Evolutionary conservation across 805 yeast genomes (phyloP), one percentile per base, ranked within the genome.

Genomic region (Vanderwaltozyma polyspora): DNA sequence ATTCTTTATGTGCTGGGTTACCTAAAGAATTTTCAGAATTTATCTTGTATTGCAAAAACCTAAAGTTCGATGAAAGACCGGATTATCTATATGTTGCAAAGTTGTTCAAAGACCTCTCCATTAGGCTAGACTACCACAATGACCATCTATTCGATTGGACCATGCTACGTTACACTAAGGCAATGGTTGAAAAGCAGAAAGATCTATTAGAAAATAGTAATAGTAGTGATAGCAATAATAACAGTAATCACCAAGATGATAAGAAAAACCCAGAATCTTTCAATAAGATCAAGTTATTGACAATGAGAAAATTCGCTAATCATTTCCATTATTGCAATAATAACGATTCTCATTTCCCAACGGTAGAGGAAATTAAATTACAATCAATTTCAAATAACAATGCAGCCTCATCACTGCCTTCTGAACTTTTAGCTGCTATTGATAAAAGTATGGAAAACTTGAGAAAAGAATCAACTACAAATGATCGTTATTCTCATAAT

Each of bases 61-160:
- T 89, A 50, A 72, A 95, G 43, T 89, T 91, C 52, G 97, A 89
- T 52, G 97, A 91, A 59, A 85, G 85, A 57, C 98, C 98, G 9
- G 97, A 89, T 62, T 89, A 91, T 59, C 70, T 76, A 30, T 89
- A 79, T 56, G 69, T 89, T 59, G 80, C 96, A 52, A 79, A 84
- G 57, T 67, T 89, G 38, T 81, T 89, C 63, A 76, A 95, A 52
- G 96, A 87, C 54, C 67, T 91, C 49, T 85, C 85, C 56, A 68
- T 83, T 43, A 75, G 89, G 44, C 89, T 89, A 57, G 83, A 84
- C 38, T 89, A 85, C 59, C 76, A 79, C 48, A 89, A 87, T 59
- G 97, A 89, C 62, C 89, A 86, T 60, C 76, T 91, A 16, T 89
- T 86, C 61, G 98, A 89, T 62, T 89, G 98, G 98, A 89, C 95